Evolutionary conservation across 2,329 filamentous ascomycete genomes (phyloP).

Genomic region (Rhynchosporium graminicola): DNA sequence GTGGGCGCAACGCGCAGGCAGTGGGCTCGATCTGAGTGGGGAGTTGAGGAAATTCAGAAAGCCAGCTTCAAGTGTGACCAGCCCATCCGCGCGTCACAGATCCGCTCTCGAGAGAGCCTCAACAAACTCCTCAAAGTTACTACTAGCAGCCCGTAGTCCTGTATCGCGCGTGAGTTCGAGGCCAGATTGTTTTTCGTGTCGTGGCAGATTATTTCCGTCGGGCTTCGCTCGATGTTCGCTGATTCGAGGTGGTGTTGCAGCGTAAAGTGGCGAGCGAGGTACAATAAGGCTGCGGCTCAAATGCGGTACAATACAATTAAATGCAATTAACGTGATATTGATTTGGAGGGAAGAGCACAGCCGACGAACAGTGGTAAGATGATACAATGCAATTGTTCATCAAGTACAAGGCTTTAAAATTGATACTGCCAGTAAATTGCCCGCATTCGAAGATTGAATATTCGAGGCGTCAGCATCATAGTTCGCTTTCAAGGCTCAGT

Average conservation of each 20-base stretch:
- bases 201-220: not conserved
- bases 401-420: too few species aligned
- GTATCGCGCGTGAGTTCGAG: not conserved
- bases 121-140: not conserved
- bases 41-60: conserved; percentile 18
- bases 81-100: conserved; percentile 27
- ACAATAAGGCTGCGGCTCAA: too few species aligned
- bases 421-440: too few species aligned
- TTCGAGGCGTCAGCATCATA: too few species aligned
- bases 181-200: not conserved
- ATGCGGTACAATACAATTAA: too few species aligned
- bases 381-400: too few species aligned
- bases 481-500: too few species aligned
- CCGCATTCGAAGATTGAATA: too few species aligned
- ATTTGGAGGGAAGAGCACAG: too few species aligned
- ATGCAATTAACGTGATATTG: too few species aligned
- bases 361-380: too few species aligned
- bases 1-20: conserved; percentile 26
- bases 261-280: too few species aligned
- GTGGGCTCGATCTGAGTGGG: not conserved
- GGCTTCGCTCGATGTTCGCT: conserved; percentile 3
- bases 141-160: not conserved
- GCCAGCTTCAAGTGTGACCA: conserved; percentile 23
- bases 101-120: conserved; percentile 21
- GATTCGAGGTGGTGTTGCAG: not conserved